Base-by-base conservation (phyloP, 2,329 filamentous ascomycete genomes). In the Cryphonectria nitschkei region DNA sequence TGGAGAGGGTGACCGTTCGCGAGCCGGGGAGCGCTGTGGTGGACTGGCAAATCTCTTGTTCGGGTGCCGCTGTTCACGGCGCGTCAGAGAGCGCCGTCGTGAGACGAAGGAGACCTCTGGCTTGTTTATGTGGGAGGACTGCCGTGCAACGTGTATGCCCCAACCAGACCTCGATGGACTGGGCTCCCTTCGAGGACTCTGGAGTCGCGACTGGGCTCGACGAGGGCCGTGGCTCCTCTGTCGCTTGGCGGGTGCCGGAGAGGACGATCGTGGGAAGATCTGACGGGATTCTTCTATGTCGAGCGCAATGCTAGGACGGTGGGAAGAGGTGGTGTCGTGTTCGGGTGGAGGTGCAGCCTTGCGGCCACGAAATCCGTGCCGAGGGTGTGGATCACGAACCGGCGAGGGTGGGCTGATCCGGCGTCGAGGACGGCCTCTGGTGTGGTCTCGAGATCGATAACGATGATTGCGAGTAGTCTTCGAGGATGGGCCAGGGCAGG, bases 351-450 rank as follows among this genome's bases (percentile, higher is more conserved):
- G 70, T 80, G 80, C 73, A 73, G 72, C 67, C 72, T 81, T 82
- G 71, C 80, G 81, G 70, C 81, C 81, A 65, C 80, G 79, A 61
- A 78, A 79, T 68, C 79, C 62, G 79, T 78, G 81, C 81, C 74
- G 84, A 83, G 65, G 62, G 13, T 43, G 61, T 43, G 56, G 52
- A 16, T 65, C 39, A 32, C 54, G 68, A 32, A 72, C 76, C 76
- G 64, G 76, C 73, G 46, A 75, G 72, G 29, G 79, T 76, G 69
- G 77, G 13, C 52, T 62, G 63, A 76, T 74, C 58, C 74, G 73
- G 73, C 77, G 76, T 73, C 75, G 73, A 46, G 70, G 71, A 70
- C 78, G 77, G 70, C 80, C 80, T 76, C 80, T 80, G 73, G 78
- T 80, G 72, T 78, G 80, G 69, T 83, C 80, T 72, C 77, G 79